These are phyloP conservation scores for Fusarium haematococcum DNA, from an alignment of 2,329 filamentous ascomycete species.

Conservation along the genomic window DNA sequence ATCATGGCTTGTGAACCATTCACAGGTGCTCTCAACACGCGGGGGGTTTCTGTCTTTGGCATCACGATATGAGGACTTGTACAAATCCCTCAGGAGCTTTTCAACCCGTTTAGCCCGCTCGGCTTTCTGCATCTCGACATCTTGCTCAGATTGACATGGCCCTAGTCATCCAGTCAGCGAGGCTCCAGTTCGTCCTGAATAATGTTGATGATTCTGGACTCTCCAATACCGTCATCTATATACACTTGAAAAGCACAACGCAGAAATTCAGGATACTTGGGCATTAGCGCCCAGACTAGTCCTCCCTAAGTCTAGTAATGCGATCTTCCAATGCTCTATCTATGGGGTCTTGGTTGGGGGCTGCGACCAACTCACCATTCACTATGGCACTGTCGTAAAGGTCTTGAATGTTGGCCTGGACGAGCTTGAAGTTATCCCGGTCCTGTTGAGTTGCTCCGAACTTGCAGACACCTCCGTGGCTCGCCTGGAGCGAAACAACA, in stretches of 20 bases:
- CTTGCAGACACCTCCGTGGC: neutral
- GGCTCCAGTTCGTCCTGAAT: too few relatives aligned
- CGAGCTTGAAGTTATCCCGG: neutral
- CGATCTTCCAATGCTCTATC: neutral
- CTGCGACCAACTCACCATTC: neutral
- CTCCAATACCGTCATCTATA: neutral
- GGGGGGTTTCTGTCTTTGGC: conserved; percentile 24
- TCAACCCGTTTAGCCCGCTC: neutral
- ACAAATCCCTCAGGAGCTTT: neutral
- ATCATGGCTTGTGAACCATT: conserved; percentile 22
- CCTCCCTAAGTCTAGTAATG: neutral
- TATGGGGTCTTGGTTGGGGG: neutral
- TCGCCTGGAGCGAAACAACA: neutral
- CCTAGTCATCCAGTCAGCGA: too few relatives aligned
- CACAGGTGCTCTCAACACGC: conserved; percentile 13
- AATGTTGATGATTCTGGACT: neutral
- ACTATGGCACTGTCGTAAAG: neutral
- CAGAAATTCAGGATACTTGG: too few relatives aligned
- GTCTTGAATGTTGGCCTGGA: neutral
- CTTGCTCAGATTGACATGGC: too few relatives aligned
- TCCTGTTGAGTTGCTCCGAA: neutral
- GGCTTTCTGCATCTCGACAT: neutral
- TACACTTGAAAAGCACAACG: neutral
- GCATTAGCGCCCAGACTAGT: neutral
- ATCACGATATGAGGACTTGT: neutral